Evolutionary conservation across 148 eudicot genomes (phyloP), one percentile per base, ranked within the genome.

Genomic region (Amaranthus palmeri): DNA sequence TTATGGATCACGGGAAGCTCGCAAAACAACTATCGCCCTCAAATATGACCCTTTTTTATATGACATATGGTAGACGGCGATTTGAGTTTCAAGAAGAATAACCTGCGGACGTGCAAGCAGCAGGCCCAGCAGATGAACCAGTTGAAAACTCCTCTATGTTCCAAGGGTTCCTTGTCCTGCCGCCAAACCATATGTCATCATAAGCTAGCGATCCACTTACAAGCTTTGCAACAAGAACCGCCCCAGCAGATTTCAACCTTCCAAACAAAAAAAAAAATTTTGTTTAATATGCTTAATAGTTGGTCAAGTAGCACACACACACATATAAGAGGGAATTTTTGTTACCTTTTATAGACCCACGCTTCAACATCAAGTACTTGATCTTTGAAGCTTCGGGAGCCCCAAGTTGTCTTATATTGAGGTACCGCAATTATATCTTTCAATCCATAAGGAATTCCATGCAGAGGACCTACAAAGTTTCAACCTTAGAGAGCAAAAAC

Each of bases 161-260:
- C 98, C 98, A 93, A 4, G 98, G 98, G 80, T 93, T 93, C 78
- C 96, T 87, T 10, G 98, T 90, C 78, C 95, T 86, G 40, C 98
- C 96, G 42, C 98, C 98, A 74, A 92, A 92, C 98, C 93, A 90
- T 60, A 90, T 90, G 79, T 92, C 98, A 70, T 87, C 92, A 71
- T 92, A 92, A 62, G 92, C 98, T 67, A 92, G 71, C 40, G 98
- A 93, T 57, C 93, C 96, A 41, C 87, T 62, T 8, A 87, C 98
- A 53, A 93, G 90, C 79, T 93, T 93, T 50, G 88, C 98, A 60
- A 90, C 86, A 46, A 93, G 92, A 78, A 93, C 98, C 6, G 90
- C 98, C 68, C 98, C 98, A 12, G 89, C 85, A 83, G 89, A 81
- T 72, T 81, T 93, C 65, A 93, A 77, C 82, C 98, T 93, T 83